phyloP scores from a whole-genome alignment of 371 early-diverging fungal genomes.

The Apophysomyces sp. region DNA sequence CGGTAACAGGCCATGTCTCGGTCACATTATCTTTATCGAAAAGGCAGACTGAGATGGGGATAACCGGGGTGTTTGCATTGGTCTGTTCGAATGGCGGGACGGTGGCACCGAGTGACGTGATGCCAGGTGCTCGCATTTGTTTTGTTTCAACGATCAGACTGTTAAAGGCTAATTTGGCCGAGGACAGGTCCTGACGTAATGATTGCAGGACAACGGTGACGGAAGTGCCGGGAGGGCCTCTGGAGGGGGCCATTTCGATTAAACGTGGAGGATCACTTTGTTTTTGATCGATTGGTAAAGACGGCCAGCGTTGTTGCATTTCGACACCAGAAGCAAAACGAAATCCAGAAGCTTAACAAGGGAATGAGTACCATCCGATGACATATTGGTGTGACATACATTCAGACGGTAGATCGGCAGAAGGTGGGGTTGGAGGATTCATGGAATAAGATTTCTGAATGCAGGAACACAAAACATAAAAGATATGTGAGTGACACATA shows the following conservation, averaged over 20 bases:
- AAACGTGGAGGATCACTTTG: background rate
- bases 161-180: conserved; percentile 31
- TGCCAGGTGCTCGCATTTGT: conserved; percentile 26
- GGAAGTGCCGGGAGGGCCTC: conserved; percentile 11
- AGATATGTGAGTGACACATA: background rate
- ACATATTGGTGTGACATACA: conserved; percentile 1
- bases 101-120: conserved; percentile 27
- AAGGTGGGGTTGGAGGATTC: background rate
- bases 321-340: background rate
- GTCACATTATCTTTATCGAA: conserved; percentile 21
- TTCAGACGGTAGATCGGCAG: background rate
- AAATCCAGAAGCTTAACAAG: background rate
- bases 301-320: background rate
- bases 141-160: conserved; percentile 33
- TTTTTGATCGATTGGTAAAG: background rate
- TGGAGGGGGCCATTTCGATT: conserved; percentile 4
- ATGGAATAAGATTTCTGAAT: background rate
- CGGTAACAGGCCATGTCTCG: conserved; percentile 27
- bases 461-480: background rate
- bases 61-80: conserved; percentile 7
- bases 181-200: background rate
- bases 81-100: conserved; percentile 20
- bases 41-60: conserved; percentile 28
- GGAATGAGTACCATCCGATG: background rate
- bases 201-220: conserved; percentile 17